Conservation (phyloP, 441 rosid genomes). For the Arabidopsis lyrata region DNA sequence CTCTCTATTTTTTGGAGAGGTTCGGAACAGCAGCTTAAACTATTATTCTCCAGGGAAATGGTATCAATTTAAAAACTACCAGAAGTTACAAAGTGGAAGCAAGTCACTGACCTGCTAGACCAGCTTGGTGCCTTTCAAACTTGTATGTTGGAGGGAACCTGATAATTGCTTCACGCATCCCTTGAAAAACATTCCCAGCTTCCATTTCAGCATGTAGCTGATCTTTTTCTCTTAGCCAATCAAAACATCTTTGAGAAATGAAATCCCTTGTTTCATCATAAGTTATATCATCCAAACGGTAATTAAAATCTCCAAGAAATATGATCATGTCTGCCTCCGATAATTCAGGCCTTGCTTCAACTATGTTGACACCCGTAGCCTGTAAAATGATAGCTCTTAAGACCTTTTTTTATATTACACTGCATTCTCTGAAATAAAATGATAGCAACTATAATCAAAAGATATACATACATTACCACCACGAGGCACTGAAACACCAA, state of each 20-base stretch:
- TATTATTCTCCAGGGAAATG: background rate
- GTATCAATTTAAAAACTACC: background rate
- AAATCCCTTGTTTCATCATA: constrained; percentile 86
- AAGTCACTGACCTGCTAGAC: constrained; percentile 64
- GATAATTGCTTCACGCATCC: constrained; percentile 77
- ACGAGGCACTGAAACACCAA: constrained; percentile 73
- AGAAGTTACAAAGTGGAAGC: background rate
- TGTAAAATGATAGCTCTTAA: constrained; percentile 43
- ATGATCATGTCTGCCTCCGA: constrained; percentile 75
- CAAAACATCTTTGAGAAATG: constrained; percentile 79
- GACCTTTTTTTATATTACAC: constrained; percentile 26
- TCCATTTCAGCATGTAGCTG: constrained; percentile 77
- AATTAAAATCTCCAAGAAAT: constrained; percentile 79
- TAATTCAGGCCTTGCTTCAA: constrained; percentile 66
- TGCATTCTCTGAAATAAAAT: constrained; percentile 24
- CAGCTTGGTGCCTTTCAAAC: constrained; percentile 73
- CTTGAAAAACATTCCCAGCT: constrained; percentile 80
- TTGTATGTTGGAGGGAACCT: constrained; percentile 83
- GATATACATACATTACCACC: constrained; percentile 66
- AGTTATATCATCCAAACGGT: constrained; percentile 73
- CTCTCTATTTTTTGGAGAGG: background rate
- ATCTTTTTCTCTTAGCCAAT: constrained; percentile 83
- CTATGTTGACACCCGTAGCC: constrained; percentile 56
- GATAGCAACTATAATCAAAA: constrained; percentile 23
- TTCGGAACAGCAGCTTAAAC: constrained; percentile 3